Conservation (phyloP, 2,329 filamentous ascomycete genomes). For the Colletotrichum incanum region DNA sequence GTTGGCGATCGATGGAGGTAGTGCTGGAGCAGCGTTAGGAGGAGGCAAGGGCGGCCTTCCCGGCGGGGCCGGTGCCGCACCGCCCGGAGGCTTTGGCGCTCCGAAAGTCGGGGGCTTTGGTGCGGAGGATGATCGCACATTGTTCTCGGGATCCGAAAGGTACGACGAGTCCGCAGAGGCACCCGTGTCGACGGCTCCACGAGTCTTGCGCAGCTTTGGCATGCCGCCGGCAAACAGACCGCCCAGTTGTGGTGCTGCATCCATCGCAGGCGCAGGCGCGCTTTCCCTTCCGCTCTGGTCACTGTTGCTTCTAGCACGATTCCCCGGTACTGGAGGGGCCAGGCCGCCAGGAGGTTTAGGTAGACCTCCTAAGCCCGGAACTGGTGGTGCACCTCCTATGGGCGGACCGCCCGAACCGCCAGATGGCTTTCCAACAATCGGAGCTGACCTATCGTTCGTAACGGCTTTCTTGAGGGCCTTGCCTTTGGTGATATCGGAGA, state of each 20-base stretch:
- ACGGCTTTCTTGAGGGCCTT: slow-evolving; percentile 85
- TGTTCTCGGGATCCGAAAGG: slow-evolving; percentile 83
- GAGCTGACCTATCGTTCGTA: slow-evolving; percentile 93
- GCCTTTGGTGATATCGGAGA: slow-evolving; percentile 91
- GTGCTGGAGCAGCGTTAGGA: slow-evolving; percentile 61
- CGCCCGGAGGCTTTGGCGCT: slow-evolving; percentile 73
- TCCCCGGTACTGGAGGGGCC: slow-evolving; percentile 80
- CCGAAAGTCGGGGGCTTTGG: slow-evolving; percentile 68
- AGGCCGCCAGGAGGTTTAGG: slow-evolving; percentile 73
- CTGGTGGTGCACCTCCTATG: slow-evolving; percentile 83
- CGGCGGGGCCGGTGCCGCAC: slow-evolving; percentile 72
- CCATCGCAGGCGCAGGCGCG: slow-evolving; percentile 59
- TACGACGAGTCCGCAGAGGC: slow-evolving; percentile 76
- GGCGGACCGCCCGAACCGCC: slow-evolving; percentile 72
- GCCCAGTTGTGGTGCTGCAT: slow-evolving; percentile 83
- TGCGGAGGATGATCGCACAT: slow-evolving; percentile 57
- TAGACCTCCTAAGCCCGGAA: slow-evolving; percentile 72
- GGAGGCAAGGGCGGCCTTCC: slow-evolving; percentile 64
- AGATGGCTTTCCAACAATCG: slow-evolving; percentile 72
- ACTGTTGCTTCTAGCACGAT: slow-evolving; percentile 87
- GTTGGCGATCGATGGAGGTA: slow-evolving; percentile 70
- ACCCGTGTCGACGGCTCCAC: slow-evolving; percentile 83
- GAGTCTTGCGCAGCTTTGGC: slow-evolving; percentile 92
- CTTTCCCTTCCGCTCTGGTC: slow-evolving; percentile 72
- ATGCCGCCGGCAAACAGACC: slow-evolving; percentile 95